Conservation (phyloP, 768 basidiomycete genomes). For the Hypholoma fasciculare region DNA sequence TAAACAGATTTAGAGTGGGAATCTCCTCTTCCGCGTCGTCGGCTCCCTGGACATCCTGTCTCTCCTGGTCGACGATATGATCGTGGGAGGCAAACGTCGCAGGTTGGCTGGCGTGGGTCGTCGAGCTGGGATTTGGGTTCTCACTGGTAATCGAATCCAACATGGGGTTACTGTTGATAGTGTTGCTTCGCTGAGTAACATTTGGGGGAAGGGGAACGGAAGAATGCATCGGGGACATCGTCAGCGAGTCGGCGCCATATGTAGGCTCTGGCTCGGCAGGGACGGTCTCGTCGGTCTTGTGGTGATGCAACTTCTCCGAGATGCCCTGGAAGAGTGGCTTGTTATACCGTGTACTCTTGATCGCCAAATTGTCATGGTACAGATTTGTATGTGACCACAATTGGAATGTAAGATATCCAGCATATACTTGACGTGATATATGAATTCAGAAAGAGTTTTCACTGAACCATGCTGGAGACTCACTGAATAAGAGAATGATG, state of each 20-base stretch:
- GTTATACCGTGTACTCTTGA: constrained; percentile 35
- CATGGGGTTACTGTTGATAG: not conserved
- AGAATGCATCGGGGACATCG: not conserved
- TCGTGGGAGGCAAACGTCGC: not conserved
- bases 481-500: constrained; percentile 76
- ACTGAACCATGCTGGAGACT: constrained; percentile 26
- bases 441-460: constrained; percentile 23
- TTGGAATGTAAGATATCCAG: constrained; percentile 77
- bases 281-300: not conserved
- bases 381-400: constrained; percentile 72
- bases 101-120: not conserved
- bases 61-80: not conserved
- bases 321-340: constrained; percentile 19
- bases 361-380: constrained; percentile 52
- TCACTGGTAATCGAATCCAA: not conserved
- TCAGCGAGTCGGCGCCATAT: not conserved
- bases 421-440: constrained; percentile 21
- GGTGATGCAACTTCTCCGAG: not conserved
- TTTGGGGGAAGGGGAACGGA: not conserved
- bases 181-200: not conserved
- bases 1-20: constrained; percentile 54
- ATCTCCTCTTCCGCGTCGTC: constrained; percentile 45
- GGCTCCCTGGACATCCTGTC: constrained; percentile 20
- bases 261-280: not conserved
- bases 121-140: not conserved